These are phyloP conservation scores for Podila epigama DNA, from an alignment of 192 early-diverging fungal genomes.

Conservation along the genomic window DNA sequence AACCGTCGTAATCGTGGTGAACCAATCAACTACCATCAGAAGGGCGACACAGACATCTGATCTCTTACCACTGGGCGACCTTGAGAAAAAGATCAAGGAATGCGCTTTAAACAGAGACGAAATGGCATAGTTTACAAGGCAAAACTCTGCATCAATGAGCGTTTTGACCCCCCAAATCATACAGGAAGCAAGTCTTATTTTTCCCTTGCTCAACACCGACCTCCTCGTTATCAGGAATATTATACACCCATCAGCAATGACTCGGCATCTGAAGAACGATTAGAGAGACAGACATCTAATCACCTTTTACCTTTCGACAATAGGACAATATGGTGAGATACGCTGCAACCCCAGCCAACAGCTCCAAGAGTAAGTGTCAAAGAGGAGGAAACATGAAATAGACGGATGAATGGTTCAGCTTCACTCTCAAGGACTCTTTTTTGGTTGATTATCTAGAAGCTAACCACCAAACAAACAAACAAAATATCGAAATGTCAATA, in stretches of 20 bases:
- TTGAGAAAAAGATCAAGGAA: neutral
- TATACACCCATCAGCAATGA: neutral
- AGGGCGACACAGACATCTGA: constrained; percentile 34
- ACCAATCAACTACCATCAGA: neutral
- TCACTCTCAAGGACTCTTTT: too few relatives aligned
- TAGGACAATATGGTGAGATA: constrained; percentile 79
- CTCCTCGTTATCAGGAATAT: neutral
- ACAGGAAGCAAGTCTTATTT: too few relatives aligned
- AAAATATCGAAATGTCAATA: too few relatives aligned
- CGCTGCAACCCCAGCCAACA: constrained; percentile 84
- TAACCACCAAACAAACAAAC: too few relatives aligned
- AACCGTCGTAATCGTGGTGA: too few relatives aligned
- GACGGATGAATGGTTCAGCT: too few relatives aligned
- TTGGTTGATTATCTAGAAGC: too few relatives aligned
- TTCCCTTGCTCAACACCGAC: too few relatives aligned
- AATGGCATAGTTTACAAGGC: too few relatives aligned
- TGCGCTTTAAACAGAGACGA: neutral
- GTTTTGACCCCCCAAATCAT: too few relatives aligned
- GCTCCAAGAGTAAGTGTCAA: constrained; percentile 70
- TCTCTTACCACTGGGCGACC: neutral
- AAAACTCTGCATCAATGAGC: constrained; percentile 42
- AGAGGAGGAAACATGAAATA: neutral
- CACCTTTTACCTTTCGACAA: neutral
- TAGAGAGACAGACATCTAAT: constrained; percentile 12
- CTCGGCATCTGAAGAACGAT: neutral